Base-by-base conservation (phyloP, 345 rosid species). In the Camelina neglecta region DNA sequence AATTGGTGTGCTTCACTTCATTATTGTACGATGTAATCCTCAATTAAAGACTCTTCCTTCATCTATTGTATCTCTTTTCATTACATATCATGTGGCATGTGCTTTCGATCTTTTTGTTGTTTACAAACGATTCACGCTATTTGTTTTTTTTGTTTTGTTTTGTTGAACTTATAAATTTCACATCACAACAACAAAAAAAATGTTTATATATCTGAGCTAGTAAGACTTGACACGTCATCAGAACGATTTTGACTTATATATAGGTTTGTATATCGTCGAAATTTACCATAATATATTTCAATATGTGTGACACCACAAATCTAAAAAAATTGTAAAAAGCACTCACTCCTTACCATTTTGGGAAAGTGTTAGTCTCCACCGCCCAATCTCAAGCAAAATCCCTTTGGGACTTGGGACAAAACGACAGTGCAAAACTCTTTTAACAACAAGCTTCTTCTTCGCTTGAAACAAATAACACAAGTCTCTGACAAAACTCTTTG, bases 1-100 rank as follows among this genome's bases (percentile, higher is more conserved):
- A 72, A 78, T 78, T 78, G 35, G 41, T 72, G 81, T 53, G 78
- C 78, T 78, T 73, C 81, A 78, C 78, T 78, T 73, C 24, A 59
- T 59, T 47, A 26, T 47, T 71, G 67, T 71, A 77, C 5, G 55
- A 57, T 71, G 29, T 26, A 64, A 71, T 71, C 67, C 72, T 71
- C 75, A 36, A 7, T 18, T 16, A 11, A 18, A 71, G 71, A 78
- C 69, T 77, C 39, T 44, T 38, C 29, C 29, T 26, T 26, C 29
- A 26, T 26, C 29, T 26, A 26, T 26, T 26, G 29, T 26, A 26
- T 26, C 29, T 26, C 29, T 26, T 47, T 54, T 64, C n/a, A 45
- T 33, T 69, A 41, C 47, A 12, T 62, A 16, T 62, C 18, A 18
- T 18, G 29, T 33, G 54, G 54, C 18, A 18, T 18, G 29, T 33